These are phyloP conservation scores for Musa schizocarpa DNA, from an alignment of 176 grass and related monocot genomes.

Conservation along the genomic window DNA sequence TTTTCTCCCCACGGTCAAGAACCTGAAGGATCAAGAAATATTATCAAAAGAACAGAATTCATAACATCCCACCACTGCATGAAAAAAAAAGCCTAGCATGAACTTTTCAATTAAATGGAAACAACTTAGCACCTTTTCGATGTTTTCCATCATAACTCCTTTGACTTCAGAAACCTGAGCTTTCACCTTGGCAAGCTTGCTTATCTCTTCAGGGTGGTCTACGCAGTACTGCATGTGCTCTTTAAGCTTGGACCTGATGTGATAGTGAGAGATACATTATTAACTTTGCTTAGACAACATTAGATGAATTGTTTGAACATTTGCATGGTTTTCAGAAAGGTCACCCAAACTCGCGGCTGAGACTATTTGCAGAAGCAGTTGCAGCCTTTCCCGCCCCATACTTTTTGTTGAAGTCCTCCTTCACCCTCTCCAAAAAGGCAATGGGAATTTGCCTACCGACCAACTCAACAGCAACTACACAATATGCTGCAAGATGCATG, in stretches of 20 bases:
- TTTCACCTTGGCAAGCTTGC: slow-evolving; percentile 56
- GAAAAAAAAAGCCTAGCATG: not conserved
- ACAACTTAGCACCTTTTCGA: slow-evolving; percentile 42
- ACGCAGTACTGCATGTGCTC: slow-evolving; percentile 84
- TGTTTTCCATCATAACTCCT: slow-evolving; percentile 76
- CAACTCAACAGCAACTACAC: slow-evolving; percentile 52
- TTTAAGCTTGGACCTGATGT: slow-evolving; percentile 48
- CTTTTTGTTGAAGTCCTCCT: slow-evolving; percentile 60
- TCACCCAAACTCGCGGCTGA: slow-evolving; percentile 80
- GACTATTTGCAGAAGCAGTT: slow-evolving; percentile 57
- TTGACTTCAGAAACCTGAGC: slow-evolving; percentile 74
- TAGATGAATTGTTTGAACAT: not conserved
- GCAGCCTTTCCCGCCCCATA: slow-evolving; percentile 67
- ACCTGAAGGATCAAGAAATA: slow-evolving; percentile 21
- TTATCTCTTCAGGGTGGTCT: slow-evolving; percentile 67
- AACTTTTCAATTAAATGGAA: not conserved
- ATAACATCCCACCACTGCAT: not conserved
- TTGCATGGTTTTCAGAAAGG: not conserved
- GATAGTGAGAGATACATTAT: not conserved
- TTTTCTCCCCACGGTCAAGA: slow-evolving; percentile 41
- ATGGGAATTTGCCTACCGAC: slow-evolving; percentile 56
- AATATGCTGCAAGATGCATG: slow-evolving; percentile 41
- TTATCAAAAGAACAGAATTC: not conserved
- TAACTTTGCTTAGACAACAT: not conserved
- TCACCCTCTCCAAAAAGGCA: slow-evolving; percentile 71